Conservation (phyloP, 805 yeast genomes). For the Cyberlindnera suaveolens region DNA sequence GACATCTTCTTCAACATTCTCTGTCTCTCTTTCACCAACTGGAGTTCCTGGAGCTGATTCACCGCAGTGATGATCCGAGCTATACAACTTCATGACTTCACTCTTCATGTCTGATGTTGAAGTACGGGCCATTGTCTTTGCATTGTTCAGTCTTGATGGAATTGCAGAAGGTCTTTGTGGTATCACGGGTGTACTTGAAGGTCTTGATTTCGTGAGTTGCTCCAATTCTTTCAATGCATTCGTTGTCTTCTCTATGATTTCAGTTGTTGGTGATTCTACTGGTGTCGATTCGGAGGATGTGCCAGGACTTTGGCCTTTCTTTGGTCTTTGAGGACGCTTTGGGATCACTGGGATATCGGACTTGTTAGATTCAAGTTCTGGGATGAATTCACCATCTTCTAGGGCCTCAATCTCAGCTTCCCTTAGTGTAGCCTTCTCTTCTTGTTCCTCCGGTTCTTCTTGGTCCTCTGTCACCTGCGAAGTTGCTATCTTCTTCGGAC, state of each 20-base stretch:
- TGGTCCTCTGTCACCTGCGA: not conserved
- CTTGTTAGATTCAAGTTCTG: not conserved
- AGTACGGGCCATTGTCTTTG: constrained; percentile 5
- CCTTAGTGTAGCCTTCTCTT: not conserved
- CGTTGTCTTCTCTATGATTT: not conserved
- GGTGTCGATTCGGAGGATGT: not conserved
- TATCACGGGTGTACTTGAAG: not conserved
- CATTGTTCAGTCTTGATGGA: not conserved
- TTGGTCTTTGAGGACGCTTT: constrained; percentile 10
- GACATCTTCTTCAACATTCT: not conserved
- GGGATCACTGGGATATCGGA: not conserved
- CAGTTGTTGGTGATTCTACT: not conserved
- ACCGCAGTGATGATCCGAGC: not conserved
- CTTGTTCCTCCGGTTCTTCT: not conserved
- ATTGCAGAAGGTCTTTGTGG: not conserved
- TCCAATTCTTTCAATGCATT: constrained; percentile 7
- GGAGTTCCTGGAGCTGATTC: not conserved
- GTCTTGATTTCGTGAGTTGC: constrained; percentile 2
- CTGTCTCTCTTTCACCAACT: not conserved
- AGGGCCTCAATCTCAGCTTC: not conserved
- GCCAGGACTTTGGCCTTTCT: not conserved
- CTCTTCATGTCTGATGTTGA: constrained; percentile 7
- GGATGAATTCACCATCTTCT: not conserved
- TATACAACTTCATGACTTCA: constrained; percentile 6
- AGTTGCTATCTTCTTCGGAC: constrained; percentile 4